phyloP scores from a whole-genome alignment of 2,329 filamentous ascomycete species.

The Arthroderma sp. region DNA sequence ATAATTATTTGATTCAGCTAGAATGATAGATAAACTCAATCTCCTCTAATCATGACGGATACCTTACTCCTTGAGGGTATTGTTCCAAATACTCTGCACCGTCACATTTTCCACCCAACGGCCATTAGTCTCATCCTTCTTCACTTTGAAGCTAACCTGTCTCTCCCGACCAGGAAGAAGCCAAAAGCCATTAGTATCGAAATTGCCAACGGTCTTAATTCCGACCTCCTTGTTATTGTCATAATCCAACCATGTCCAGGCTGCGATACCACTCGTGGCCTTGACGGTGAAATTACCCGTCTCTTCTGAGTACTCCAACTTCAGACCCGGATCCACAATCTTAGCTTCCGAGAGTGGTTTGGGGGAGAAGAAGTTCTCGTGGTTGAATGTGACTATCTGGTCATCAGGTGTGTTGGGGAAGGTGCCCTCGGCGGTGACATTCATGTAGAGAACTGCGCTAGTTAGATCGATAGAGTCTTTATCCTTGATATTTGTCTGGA shows the following conservation, averaged over 20 bases:
- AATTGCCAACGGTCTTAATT: slow-evolving; percentile 33
- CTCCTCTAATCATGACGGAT: no score
- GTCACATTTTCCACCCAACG: slow-evolving; percentile 36
- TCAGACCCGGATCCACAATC: slow-evolving; percentile 38
- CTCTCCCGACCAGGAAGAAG: slow-evolving; percentile 34
- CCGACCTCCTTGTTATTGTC: slow-evolving; percentile 21
- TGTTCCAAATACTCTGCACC: slow-evolving; percentile 41
- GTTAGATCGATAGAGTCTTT: slow-evolving; percentile 21
- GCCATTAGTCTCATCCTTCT: slow-evolving; percentile 32
- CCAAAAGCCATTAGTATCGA: slow-evolving; percentile 43
- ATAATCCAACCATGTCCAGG: slow-evolving; percentile 45
- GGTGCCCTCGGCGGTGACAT: slow-evolving; percentile 32
- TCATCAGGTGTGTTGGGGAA: slow-evolving; percentile 32
- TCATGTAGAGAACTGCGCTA: slow-evolving; percentile 33
- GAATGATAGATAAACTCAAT: no score
- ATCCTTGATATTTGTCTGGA: slow-evolving; percentile 26
- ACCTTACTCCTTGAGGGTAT: not conserved
- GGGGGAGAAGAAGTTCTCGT: slow-evolving; percentile 40
- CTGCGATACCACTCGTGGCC: slow-evolving; percentile 36
- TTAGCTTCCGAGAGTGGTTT: slow-evolving; percentile 33
- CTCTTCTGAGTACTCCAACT: slow-evolving; percentile 21
- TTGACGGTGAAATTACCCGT: slow-evolving; percentile 33
- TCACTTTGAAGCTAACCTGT: slow-evolving; percentile 33
- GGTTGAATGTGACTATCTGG: slow-evolving; percentile 30
- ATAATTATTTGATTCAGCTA: no score